phyloP scores from a whole-genome alignment of 2,329 filamentous ascomycete species.

The Ceratocystis albifundus region DNA sequence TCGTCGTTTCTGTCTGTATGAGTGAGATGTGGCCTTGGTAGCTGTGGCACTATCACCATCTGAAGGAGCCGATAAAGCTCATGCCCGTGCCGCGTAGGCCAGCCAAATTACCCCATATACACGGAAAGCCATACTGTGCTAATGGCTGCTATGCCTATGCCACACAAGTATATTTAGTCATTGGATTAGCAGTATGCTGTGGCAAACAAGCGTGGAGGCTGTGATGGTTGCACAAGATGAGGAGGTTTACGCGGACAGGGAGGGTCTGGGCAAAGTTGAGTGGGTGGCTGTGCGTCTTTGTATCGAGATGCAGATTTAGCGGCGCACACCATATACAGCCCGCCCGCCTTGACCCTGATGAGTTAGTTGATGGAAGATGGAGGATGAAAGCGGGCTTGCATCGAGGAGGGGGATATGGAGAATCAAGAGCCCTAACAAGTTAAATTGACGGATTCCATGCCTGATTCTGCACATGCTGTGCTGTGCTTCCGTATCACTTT shows the following conservation, averaged over 20 bases:
- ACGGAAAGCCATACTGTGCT: background rate
- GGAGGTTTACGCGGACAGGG: background rate
- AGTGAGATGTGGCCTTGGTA: background rate
- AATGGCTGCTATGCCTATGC: background rate
- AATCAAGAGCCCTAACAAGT: background rate
- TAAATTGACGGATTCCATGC: background rate
- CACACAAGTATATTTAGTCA: background rate
- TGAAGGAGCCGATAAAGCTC: background rate
- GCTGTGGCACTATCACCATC: background rate
- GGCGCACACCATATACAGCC: background rate
- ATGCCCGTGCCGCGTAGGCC: conserved; percentile 1
- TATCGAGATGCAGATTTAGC: background rate
- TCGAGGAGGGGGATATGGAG: background rate
- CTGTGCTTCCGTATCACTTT: background rate
- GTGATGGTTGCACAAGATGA: conserved; percentile 8
- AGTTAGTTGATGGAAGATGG: too few species aligned
- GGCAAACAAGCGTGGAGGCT: background rate
- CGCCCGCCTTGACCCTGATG: too few species aligned
- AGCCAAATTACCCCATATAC: background rate
- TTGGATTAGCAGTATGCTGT: too few species aligned
- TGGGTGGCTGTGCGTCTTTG: conserved; percentile 6
- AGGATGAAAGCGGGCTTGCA: background rate
- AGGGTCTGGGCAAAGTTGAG: background rate
- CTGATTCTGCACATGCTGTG: background rate
- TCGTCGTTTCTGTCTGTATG: too few species aligned